Base-by-base conservation (phyloP, 2,329 filamentous ascomycete species). In the Colletotrichum sp. region DNA sequence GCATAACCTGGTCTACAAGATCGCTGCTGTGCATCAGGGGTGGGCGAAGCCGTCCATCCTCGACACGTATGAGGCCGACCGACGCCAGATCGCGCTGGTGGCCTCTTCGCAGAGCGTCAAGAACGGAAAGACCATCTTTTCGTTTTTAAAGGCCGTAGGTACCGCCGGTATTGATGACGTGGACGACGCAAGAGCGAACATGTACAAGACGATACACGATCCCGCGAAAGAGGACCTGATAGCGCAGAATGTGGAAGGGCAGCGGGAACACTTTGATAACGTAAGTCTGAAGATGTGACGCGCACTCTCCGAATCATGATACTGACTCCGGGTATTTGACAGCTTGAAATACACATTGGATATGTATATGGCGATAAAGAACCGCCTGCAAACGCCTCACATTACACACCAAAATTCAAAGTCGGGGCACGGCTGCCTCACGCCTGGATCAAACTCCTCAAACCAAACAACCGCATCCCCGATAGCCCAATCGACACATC, bases 251-350 rank as follows among this genome's bases (percentile, higher is more conserved):
- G 82, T 87, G 11, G 82, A 86, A 68, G 80, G 79, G 0, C 85
- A 88, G 75, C 75, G 83, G 32, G 85, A 87, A 36, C 86, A 87
- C 72, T 87, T 87, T 67, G 84, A 87, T 69, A 86, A 87, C 64
- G 80, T 81, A 32, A 65, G 78, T 71, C 6, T 22, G 11, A 52
- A 1, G 11, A 3, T 22, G 3, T 13, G 8, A 11, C 5, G 6
- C 4, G 7, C 11, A 15, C 3, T 19, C 0, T 27, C 1, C 8
- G 22, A 29, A n/a, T 15, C n/a, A 12, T 13, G 3, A 29, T 8
- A 12, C 5, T 25, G 65, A 68, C 5, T 7, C 32, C 22, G 9
- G 9, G 49, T 19, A 2, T 4, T 4, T 6, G 16, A 13, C 7
- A 81, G 80, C 82, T 87, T 8, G 84, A 83, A 44, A 80, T 88